phyloP scores from a whole-genome alignment of 345 rosid genomes.

The Raphanus sativus region DNA sequence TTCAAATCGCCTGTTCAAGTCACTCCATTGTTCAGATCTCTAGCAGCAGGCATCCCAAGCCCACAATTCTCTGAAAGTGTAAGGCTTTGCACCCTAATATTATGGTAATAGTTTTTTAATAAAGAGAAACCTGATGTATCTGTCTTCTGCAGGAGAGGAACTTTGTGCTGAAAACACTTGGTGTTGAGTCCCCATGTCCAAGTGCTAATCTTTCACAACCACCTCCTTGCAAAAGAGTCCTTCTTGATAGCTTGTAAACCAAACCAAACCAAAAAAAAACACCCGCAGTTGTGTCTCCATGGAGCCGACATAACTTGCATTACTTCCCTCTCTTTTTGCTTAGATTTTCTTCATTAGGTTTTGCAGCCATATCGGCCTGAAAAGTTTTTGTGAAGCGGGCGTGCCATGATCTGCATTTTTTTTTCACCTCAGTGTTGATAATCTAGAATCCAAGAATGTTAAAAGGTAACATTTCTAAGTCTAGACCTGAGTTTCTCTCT shows the following conservation, averaged over 20 bases:
- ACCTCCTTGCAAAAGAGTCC: conserved; percentile 95
- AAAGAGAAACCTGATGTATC: conserved; percentile 11
- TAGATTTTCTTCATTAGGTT: conserved; percentile 41
- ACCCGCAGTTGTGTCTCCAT: conserved; percentile 29
- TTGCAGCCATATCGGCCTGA: conserved; percentile 80
- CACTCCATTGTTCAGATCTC: conserved; percentile 91
- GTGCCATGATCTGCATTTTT: conserved; percentile 60
- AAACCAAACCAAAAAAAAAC: not conserved
- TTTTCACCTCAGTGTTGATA: not conserved
- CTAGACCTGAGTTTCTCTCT: conserved; percentile 47
- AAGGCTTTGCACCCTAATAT: conserved; percentile 46
- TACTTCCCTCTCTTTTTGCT: conserved; percentile 17
- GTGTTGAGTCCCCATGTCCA: conserved; percentile 74
- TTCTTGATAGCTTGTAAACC: conserved; percentile 79
- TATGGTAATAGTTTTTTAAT: not conserved
- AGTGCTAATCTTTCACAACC: conserved; percentile 60
- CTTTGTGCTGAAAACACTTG: conserved; percentile 89
- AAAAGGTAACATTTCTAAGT: conserved; percentile 61
- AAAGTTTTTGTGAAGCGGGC: conserved; percentile 69
- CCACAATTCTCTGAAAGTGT: conserved; percentile 99
- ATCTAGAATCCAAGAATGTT: conserved; percentile 62
- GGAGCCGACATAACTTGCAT: conserved; percentile 35
- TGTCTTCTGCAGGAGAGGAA: conserved; percentile 71
- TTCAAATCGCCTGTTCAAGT: conserved; percentile 83
- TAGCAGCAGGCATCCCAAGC: conserved; percentile 96